Conservation (phyloP, 257 asterid species). For the Verbena officinalis region DNA sequence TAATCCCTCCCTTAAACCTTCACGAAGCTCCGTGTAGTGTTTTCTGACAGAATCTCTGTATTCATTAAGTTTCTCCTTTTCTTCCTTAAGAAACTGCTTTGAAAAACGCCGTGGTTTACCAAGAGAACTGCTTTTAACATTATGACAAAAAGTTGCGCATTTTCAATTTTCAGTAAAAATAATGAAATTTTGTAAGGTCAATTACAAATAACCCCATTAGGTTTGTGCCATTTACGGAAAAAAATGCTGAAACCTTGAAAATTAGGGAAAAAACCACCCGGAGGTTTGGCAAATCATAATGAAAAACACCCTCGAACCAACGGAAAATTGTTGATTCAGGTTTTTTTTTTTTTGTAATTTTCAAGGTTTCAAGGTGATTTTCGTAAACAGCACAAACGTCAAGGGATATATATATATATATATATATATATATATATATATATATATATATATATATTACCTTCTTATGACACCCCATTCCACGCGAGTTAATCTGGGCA, state of each 20-base stretch:
- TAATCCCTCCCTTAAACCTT: conserved; percentile 81
- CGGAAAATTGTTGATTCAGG: too few relatives aligned
- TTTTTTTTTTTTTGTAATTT: too few relatives aligned
- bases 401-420: too few relatives aligned
- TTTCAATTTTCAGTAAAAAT: not conserved
- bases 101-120: conserved; percentile 96
- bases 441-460: conserved; percentile 44
- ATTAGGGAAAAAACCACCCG: too few relatives aligned
- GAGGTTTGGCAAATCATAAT: too few relatives aligned
- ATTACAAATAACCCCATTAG: too few relatives aligned
- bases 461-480: conserved; percentile 97
- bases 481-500: conserved; percentile 83
- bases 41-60: conserved; percentile 88
- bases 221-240: conserved; percentile 19
- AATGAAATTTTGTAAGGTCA: too few relatives aligned
- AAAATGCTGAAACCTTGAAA: too few relatives aligned
- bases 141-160: conserved; percentile 25
- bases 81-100: conserved; percentile 90
- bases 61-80: conserved; percentile 85
- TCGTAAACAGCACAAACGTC: too few relatives aligned
- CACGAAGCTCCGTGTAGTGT: conserved; percentile 86
- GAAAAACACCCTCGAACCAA: too few relatives aligned
- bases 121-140: conserved; percentile 71
- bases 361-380: too few relatives aligned
- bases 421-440: too few relatives aligned